These are phyloP conservation scores for Lasiosphaeria ovina DNA, from an alignment of 495 filamentous ascomycete genomes.

Conservation along the genomic window DNA sequence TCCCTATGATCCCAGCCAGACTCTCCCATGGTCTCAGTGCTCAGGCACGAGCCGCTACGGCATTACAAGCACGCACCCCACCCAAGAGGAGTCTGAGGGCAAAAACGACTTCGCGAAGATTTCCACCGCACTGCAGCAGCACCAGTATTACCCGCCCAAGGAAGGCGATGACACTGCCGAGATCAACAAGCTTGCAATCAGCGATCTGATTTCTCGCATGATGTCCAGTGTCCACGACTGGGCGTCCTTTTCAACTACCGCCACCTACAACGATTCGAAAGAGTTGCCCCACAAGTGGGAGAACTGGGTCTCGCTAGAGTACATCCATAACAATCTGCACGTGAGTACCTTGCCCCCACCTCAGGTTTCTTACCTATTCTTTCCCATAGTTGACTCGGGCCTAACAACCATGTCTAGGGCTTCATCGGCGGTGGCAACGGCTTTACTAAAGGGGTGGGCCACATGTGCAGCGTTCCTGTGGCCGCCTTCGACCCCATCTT, in stretches of 20 bases:
- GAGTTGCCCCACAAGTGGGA: background rate
- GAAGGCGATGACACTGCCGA: background rate
- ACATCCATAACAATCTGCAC: slow-evolving; percentile 8
- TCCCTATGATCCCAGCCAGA: too few relatives aligned
- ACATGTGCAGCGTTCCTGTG: slow-evolving; percentile 59
- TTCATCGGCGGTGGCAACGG: background rate
- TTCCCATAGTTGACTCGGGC: background rate
- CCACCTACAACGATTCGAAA: background rate
- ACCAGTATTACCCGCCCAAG: background rate
- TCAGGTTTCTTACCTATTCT: background rate
- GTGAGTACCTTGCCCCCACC: background rate
- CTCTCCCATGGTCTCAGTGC: slow-evolving; percentile 5
- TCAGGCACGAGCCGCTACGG: slow-evolving; percentile 1
- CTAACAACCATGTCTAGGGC: background rate
- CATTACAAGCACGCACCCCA: background rate
- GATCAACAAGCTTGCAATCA: background rate
- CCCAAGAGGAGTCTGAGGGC: background rate
- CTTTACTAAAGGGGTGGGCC: slow-evolving; percentile 38
- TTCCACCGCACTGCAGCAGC: background rate
- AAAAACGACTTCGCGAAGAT: background rate
- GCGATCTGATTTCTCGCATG: slow-evolving; percentile 1
- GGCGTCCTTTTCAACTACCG: slow-evolving; percentile 1
- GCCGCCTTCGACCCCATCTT: slow-evolving; percentile 71
- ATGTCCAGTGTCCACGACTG: background rate
- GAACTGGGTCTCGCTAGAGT: slow-evolving; percentile 5